Base-by-base conservation (phyloP, 108 stramenopile genomes). In the Pseudonitzschia multistriata region DNA sequence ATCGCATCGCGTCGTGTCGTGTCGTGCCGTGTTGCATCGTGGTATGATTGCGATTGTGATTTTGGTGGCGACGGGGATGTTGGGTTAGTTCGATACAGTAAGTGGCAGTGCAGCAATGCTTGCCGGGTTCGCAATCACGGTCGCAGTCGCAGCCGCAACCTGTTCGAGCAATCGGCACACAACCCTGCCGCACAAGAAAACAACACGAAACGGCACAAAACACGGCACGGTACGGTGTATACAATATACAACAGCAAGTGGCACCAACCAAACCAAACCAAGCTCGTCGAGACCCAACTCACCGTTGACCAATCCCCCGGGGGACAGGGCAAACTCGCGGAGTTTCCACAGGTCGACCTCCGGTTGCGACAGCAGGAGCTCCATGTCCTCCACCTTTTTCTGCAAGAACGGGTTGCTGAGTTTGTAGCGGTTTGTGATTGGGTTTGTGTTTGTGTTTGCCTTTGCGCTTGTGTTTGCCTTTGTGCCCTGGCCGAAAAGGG, bases 241-340 rank as follows among this genome's bases (percentile, higher is more conserved):
- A 5, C 37, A 39, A 39, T 39, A 5, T 10, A 39, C n/a, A 39
- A 5, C 37, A 39, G 10, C 10, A 5, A 39, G 10, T 10, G 10
- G 10, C 37, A 39, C 37, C 37, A 39, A 39, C 37, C 37, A 39
- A 39, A 39, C 37, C 37, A 39, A 39, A 39, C 37, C 37, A 39
- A 39, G 10, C 37, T 10, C 5, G 10, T 7, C 37, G 7, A 45
- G 17, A 45, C 42, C 5, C 55, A 29, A 82, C 86, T 52, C 52
- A 92, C 91, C 91, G 78, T 89, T 88, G 40, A 94, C 87, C 14
- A 94, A 66, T 28, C 93, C 93, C 17, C 90, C 88, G 59, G 91
- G 90, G 10, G 83, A 79, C 71, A 90, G 67, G 5, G 88, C 86
- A 53, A 91, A 60, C 66, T 94, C 90, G 22, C 93, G 74, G 53